Conservation (phyloP, 1,284 basidiomycete genomes). For the Polyporus tsugae region DNA sequence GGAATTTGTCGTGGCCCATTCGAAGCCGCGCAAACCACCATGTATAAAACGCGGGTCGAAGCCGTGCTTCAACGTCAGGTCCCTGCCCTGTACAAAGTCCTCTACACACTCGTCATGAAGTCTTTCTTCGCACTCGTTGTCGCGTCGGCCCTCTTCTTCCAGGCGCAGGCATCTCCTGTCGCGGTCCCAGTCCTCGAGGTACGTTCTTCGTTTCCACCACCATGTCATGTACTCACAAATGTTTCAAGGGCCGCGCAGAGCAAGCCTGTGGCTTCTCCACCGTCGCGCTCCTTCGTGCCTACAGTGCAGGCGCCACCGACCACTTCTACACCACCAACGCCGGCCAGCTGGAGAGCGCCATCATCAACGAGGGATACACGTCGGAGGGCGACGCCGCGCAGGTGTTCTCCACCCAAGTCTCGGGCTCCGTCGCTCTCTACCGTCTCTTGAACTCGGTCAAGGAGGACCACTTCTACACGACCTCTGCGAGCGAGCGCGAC, state of each 20-base stretch:
- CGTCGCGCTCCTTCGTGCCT: constrained; percentile 25
- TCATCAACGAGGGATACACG: constrained; percentile 18
- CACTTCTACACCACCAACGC: no score
- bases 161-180: not conserved
- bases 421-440: constrained; percentile 21
- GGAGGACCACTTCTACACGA: constrained; percentile 28
- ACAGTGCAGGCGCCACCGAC: constrained; percentile 9
- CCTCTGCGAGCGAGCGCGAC: constrained; percentile 11
- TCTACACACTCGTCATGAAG: not conserved
- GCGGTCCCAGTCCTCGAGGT: not conserved
- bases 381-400: constrained; percentile 21
- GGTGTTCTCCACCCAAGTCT: constrained; percentile 15
- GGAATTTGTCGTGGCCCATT: not conserved
- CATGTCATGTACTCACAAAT: not conserved
- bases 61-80: not conserved
- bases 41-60: not conserved
- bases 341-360: constrained; percentile 21
- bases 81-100: not conserved
- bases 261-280: constrained; percentile 3
- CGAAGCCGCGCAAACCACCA: not conserved
- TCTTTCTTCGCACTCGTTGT: not conserved
- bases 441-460: constrained; percentile 12
- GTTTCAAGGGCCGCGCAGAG: not conserved
- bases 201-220: not conserved
- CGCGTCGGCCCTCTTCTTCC: constrained; percentile 32